Percentiles rank a stretch among this genome's conserved stretches.
Evolutionary conservation across 2,329 filamentous ascomycete species (phyloP).

Genomic region (Penicillium corylophilum): DNA sequence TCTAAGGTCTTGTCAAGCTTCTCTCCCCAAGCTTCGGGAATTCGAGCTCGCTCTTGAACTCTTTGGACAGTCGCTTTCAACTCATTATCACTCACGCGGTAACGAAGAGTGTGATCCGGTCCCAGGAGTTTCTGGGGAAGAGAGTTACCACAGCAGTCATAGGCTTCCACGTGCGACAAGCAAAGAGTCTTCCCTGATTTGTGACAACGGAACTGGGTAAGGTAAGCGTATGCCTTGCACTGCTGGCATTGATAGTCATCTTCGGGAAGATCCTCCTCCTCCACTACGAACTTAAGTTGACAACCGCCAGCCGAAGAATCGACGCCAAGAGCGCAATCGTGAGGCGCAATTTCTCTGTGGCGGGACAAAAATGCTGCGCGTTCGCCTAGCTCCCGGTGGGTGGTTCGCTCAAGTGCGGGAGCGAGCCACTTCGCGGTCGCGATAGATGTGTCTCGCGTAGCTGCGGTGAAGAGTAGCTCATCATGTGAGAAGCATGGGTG

Average conservation of each 20-base stretch:
- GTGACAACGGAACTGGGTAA: constrained; percentile 85
- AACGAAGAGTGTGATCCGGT: constrained; percentile 70
- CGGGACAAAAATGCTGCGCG: constrained; percentile 67
- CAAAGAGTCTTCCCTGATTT: constrained; percentile 80
- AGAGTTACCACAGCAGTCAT: constrained; percentile 73
- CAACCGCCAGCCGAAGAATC: constrained; percentile 51
- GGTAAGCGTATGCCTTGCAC: constrained; percentile 89
- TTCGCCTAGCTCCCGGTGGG: constrained; percentile 67
- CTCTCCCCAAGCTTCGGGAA: constrained; percentile 85
- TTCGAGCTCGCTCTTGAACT: constrained; percentile 78
- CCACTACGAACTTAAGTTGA: constrained; percentile 61
- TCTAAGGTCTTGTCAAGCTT: constrained; percentile 84
- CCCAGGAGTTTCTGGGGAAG: constrained; percentile 68
- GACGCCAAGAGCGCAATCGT: constrained; percentile 55
- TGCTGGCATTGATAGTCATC: constrained; percentile 89
- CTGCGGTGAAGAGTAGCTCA: constrained; percentile 87
- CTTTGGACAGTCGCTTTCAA: constrained; percentile 68
- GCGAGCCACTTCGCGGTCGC: constrained; percentile 93
- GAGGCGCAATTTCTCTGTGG: constrained; percentile 57
- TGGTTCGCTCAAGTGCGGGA: constrained; percentile 78
- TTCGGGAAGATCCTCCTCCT: constrained; percentile 76
- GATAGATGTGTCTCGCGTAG: constrained; percentile 75
- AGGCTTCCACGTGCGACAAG: constrained; percentile 73
- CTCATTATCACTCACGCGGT: constrained; percentile 71
- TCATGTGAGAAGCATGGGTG: constrained; percentile 98